Percentiles rank a stretch among this genome's conserved stretches.
phyloP scores from a whole-genome alignment of 805 yeast species.

The Kodamaea lidongshanica region DNA sequence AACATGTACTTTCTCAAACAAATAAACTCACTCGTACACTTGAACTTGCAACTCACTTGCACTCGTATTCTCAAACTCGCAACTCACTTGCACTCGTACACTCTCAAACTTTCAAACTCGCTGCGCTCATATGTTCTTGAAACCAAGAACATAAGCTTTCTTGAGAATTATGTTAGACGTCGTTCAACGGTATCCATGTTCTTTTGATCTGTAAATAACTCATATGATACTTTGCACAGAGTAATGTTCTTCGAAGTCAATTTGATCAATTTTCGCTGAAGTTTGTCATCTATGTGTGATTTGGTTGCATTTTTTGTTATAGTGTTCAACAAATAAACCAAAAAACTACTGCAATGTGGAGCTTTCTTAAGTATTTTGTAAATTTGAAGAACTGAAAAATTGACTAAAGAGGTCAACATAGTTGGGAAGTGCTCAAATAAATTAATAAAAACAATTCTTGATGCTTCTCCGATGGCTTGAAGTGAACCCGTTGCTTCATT shows the following conservation, averaged over 20 bases:
- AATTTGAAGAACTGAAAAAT: slow-evolving; percentile 28
- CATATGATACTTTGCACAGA: slow-evolving; percentile 15
- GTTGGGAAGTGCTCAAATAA: slow-evolving; percentile 33
- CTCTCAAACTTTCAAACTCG: too few relatives aligned
- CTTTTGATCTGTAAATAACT: slow-evolving; percentile 12
- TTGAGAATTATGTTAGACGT: slow-evolving; percentile 21
- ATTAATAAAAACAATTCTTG: slow-evolving; percentile 31
- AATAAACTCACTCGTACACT: too few relatives aligned
- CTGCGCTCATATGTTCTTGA: too few relatives aligned
- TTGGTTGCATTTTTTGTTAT: slow-evolving; percentile 31
- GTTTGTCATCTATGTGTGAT: slow-evolving; percentile 36
- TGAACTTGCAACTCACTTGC: too few relatives aligned
- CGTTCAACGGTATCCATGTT: slow-evolving; percentile 10
- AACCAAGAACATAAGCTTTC: slow-evolving; percentile 26
- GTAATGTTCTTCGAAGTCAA: slow-evolving; percentile 24
- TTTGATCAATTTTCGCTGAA: slow-evolving; percentile 30
- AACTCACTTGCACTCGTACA: too few relatives aligned
- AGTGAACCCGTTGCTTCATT: slow-evolving; percentile 13
- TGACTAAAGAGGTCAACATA: slow-evolving; percentile 30
- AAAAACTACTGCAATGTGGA: slow-evolving; percentile 19
- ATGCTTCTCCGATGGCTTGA: slow-evolving; percentile 16
- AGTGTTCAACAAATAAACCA: slow-evolving; percentile 26
- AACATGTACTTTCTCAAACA: too few relatives aligned
- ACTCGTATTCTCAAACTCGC: too few relatives aligned
- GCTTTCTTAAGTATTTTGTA: slow-evolving; percentile 35